These are phyloP conservation scores for Pterocarpus santalinus DNA, from an alignment of 306 rosid genomes.

Conservation along the genomic window DNA sequence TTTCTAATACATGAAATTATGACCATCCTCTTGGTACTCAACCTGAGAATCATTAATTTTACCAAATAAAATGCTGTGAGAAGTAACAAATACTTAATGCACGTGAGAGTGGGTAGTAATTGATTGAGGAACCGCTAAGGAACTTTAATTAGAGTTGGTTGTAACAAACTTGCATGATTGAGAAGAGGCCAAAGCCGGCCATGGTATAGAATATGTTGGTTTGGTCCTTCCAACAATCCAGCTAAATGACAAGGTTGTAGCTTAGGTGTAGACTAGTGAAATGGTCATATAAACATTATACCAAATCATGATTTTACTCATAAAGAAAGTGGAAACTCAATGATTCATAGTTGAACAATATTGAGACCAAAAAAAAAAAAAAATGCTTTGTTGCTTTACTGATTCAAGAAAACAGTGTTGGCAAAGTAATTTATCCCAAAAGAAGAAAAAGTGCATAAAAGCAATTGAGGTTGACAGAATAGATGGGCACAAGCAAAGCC, in stretches of 20 bases:
- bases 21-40: background rate
- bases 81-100: background rate
- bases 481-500: background rate
- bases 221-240: slow-evolving; percentile 37
- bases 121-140: slow-evolving; percentile 27
- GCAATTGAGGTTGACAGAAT: background rate
- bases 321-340: background rate
- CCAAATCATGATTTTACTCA: slow-evolving; percentile 13
- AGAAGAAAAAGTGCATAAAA: slow-evolving; percentile 2
- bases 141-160: slow-evolving; percentile 43
- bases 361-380: background rate
- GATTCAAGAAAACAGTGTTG: background rate
- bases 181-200: slow-evolving; percentile 40
- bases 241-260: slow-evolving; percentile 40
- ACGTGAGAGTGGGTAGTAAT: slow-evolving; percentile 24
- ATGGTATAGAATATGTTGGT: slow-evolving; percentile 20
- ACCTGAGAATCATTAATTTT: slow-evolving; percentile 6
- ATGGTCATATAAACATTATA: background rate
- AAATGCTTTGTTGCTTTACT: background rate
- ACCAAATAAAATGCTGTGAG: background rate
- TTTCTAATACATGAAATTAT: background rate
- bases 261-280: slow-evolving; percentile 35
- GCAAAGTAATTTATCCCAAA: background rate
- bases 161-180: slow-evolving; percentile 55
- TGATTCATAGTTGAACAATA: background rate